These are phyloP conservation scores for Mrakia hoshinonis DNA, from an alignment of 768 basidiomycete species.

Conservation along the genomic window DNA sequence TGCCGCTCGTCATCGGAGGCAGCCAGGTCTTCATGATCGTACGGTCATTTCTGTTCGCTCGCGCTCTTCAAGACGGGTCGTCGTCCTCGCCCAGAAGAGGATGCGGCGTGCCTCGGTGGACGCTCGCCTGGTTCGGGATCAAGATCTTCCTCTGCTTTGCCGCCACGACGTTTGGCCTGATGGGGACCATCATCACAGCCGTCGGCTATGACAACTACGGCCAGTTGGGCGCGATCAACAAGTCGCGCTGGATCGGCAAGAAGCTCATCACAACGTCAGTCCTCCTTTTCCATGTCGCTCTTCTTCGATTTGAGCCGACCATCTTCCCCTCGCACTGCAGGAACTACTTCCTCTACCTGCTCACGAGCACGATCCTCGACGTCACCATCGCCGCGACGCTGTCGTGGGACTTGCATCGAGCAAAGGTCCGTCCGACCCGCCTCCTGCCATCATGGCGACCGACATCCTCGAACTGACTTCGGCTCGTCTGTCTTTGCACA, in stretches of 20 bases:
- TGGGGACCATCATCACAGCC: not conserved
- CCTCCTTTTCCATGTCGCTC: not conserved
- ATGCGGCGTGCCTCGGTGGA: not conserved
- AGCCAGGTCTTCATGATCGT: not conserved
- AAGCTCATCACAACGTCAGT: not conserved
- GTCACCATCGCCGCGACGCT: not conserved
- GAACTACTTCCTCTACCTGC: not conserved
- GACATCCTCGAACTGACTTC: no score
- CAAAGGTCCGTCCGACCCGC: not conserved
- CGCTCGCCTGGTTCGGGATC: not conserved
- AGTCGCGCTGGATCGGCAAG: not conserved
- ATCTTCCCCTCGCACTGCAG: not conserved
- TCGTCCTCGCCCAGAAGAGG: no score
- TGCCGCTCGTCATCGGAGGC: not conserved
- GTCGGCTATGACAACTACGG: not conserved
- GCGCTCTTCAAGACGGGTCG: not conserved
- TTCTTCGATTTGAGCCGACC: not conserved
- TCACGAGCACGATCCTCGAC: not conserved
- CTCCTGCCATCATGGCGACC: not conserved
- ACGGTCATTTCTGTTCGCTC: not conserved
- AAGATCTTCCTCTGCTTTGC: not conserved
- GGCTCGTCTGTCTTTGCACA: not conserved
- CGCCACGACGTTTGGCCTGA: not conserved
- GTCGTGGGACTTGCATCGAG: not conserved
- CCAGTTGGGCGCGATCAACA: not conserved